A percentile compares a stretch with the other conserved stretches of the same genome.
phyloP scores from a whole-genome alignment of 176 grass and related monocot genomes.

The Musa acuminata region DNA sequence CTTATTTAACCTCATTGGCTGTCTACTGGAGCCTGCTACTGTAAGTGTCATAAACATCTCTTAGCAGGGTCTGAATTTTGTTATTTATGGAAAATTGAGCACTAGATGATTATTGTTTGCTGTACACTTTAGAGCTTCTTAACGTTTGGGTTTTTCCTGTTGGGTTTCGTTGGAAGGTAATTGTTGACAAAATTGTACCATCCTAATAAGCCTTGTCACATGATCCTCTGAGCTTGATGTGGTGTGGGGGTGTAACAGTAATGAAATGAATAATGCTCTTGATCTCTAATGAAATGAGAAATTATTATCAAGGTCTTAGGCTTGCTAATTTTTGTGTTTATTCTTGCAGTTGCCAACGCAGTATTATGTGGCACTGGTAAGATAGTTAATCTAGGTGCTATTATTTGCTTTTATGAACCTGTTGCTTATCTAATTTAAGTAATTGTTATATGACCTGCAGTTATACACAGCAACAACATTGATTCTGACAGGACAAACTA shows the following conservation, averaged over 20 bases:
- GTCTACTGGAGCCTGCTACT: constrained; percentile 84
- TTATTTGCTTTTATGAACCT: neutral
- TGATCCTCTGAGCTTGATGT: too few species aligned
- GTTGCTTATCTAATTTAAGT: neutral
- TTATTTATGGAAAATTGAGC: too few species aligned
- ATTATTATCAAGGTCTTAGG: neutral
- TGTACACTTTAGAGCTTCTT: neutral
- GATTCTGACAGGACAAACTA: constrained; percentile 53
- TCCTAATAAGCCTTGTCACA: too few species aligned
- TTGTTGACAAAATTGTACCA: neutral
- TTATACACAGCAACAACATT: constrained; percentile 76
- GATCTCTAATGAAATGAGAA: neutral
- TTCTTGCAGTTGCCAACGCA: constrained; percentile 86
- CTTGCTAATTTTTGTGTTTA: neutral
- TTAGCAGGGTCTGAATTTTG: neutral
- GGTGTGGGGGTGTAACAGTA: too few species aligned
- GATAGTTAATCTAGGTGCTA: constrained; percentile 1
- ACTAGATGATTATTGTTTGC: neutral
- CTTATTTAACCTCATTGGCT: constrained; percentile 82
- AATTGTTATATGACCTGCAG: constrained; percentile 37
- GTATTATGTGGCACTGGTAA: constrained; percentile 90
- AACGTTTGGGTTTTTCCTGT: neutral
- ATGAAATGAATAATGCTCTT: neutral
- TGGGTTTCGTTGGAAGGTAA: neutral
- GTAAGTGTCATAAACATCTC: constrained; percentile 36